Evolutionary conservation across 1,284 basidiomycete species (phyloP).

Genomic region (Rhodotorula sp.): DNA sequence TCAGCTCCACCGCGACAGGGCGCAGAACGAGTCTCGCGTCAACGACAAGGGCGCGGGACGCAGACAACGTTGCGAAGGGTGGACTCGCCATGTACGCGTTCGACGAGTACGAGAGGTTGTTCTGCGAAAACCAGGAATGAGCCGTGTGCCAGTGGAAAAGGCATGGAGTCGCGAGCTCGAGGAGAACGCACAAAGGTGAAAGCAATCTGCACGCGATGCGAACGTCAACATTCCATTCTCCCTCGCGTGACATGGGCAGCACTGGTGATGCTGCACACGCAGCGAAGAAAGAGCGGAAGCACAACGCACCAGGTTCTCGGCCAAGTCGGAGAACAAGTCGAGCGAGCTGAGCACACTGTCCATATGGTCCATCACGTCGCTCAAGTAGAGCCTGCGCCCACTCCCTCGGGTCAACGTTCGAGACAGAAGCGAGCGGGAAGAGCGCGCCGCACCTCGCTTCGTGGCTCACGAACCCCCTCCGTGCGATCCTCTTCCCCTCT

Average conservation of each 20-base stretch:
- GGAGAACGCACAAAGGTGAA: conserved; percentile 1
- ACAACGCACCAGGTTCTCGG: conserved; percentile 17
- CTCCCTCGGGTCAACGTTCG: neutral
- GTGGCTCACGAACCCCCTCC: conserved; percentile 27
- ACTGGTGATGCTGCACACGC: too few relatives aligned
- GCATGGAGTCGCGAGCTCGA: neutral
- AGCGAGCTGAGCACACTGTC: conserved; percentile 19
- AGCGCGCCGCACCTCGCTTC: conserved; percentile 16
- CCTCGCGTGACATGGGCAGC: too few relatives aligned
- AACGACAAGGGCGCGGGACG: too few relatives aligned
- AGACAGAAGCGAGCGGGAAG: neutral
- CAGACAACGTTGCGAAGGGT: too few relatives aligned
- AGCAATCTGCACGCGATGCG: neutral
- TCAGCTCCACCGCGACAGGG: too few relatives aligned
- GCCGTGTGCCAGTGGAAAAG: neutral
- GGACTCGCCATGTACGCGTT: conserved; percentile 23
- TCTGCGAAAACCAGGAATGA: conserved; percentile 51
- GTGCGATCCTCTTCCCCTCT: neutral
- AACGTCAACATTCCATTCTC: too few relatives aligned
- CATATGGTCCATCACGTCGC: conserved; percentile 35
- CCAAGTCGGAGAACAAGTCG: conserved; percentile 29
- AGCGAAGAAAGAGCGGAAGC: too few relatives aligned
- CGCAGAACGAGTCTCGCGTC: too few relatives aligned
- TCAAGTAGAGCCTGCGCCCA: neutral
- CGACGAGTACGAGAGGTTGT: conserved; percentile 43